Evolutionary conservation across 345 rosid genomes (phyloP).

Genomic region (Conringia planisiliqua): DNA sequence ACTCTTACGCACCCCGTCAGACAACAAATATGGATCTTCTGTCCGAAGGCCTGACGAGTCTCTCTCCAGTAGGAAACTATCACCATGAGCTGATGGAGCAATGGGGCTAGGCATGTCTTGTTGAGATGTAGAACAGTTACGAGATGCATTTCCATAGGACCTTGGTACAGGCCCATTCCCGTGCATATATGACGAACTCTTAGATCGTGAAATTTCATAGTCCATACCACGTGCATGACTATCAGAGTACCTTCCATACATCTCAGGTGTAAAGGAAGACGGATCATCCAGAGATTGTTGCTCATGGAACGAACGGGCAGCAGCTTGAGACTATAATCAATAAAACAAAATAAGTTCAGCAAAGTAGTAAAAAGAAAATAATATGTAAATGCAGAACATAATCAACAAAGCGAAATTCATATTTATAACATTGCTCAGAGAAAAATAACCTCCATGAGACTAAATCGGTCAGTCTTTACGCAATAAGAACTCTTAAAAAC

Average conservation of each 20-base stretch:
- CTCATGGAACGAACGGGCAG: slow-evolving; percentile 52
- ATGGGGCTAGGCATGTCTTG: slow-evolving; percentile 55
- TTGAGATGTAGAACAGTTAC: slow-evolving; percentile 51
- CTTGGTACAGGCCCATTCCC: slow-evolving; percentile 58
- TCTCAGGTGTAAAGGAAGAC: slow-evolving; percentile 47
- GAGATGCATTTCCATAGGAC: slow-evolving; percentile 54
- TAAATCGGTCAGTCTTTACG: not conserved
- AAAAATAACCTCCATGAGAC: not conserved
- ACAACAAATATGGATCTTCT: slow-evolving; percentile 32
- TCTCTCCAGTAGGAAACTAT: slow-evolving; percentile 43
- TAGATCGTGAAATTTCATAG: slow-evolving; percentile 49
- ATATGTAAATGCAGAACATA: not conserved
- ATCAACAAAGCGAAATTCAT: not conserved
- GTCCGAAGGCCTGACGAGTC: slow-evolving; percentile 46
- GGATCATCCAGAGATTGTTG: slow-evolving; percentile 67
- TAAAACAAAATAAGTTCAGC: slow-evolving; percentile 5
- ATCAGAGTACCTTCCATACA: slow-evolving; percentile 47
- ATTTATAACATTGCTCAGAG: not conserved
- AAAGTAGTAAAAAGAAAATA: not conserved
- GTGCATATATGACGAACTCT: slow-evolving; percentile 48
- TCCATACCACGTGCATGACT: slow-evolving; percentile 53
- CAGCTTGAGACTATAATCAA: slow-evolving; percentile 42
- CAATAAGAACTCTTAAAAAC: not conserved
- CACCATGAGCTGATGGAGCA: slow-evolving; percentile 57
- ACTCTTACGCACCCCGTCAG: slow-evolving; percentile 32